Conservation (phyloP, 768 basidiomycete species). For the Russula ochroleuca region DNA sequence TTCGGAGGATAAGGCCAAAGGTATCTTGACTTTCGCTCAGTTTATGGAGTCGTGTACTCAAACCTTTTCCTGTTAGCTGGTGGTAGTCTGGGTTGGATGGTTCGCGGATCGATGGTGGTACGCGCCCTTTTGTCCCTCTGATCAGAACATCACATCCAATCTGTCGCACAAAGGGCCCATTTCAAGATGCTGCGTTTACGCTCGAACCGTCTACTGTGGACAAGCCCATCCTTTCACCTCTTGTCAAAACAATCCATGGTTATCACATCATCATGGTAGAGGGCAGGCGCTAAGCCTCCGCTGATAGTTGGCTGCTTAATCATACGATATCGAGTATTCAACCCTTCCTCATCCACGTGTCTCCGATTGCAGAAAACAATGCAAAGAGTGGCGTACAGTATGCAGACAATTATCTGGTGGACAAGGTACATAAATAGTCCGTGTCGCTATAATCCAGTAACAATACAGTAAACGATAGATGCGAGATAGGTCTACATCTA, state of each 20-base stretch:
- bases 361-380: constrained; percentile 2
- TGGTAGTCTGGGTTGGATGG: constrained; percentile 85
- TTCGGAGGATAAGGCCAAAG: constrained; percentile 88
- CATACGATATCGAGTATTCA: constrained; percentile 2
- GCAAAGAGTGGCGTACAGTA: constrained; percentile 21
- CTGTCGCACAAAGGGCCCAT: constrained; percentile 46
- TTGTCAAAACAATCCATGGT: constrained; percentile 80
- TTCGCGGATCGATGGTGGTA: constrained; percentile 79
- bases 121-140: constrained; percentile 28
- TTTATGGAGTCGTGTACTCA: not conserved
- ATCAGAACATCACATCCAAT: not conserved
- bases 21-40: constrained; percentile 36
- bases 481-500: constrained; percentile 20
- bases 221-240: constrained; percentile 63
- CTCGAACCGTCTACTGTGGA: constrained; percentile 75
- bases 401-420: constrained; percentile 21
- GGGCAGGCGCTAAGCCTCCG: constrained; percentile 51
- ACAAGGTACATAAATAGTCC: constrained; percentile 25
- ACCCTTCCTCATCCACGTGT: not conserved
- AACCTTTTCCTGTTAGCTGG: constrained; percentile 54
- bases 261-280: constrained; percentile 94
- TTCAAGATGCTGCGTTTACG: constrained; percentile 86
- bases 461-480: constrained; percentile 24
- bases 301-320: not conserved
- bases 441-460: constrained; percentile 21